Base-by-base conservation (phyloP, 495 filamentous ascomycete genomes). In the Daldinia caldariorum region DNA sequence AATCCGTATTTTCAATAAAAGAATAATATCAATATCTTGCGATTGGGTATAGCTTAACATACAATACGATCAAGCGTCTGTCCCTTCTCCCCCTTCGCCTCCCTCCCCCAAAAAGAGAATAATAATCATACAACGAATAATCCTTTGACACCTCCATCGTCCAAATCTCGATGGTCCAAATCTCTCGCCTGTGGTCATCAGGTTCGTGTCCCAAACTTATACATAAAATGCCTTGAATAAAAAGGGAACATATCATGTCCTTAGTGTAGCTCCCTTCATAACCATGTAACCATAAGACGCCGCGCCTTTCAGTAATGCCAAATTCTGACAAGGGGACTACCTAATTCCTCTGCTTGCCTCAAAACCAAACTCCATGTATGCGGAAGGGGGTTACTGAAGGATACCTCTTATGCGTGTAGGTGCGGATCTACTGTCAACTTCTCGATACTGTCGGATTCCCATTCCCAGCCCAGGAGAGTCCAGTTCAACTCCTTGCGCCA, bases 401-500 rank as follows among this genome's bases (percentile, higher is more conserved):
- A 64, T 73, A 56, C 43, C 26, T 3, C 3, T 70, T 47, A 84
- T 43, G 78, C 79, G 68, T 84, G 82, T 8, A 79, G 66, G 22
- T 76, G 74, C 14, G 69, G 62, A 63, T 81, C 78, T 29, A 83
- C 70, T 4, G 57, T 45, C 26, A 83, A 67, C n/a, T 64, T 68
- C 50, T 75, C 73, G 8, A 78, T 34, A 12, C 63, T 67, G 45
- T 80, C 80, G 13, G 82, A 78, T 67, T 83, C 82, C 83, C 89
- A 97, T 73, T 96, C 89, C 87, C 93, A 99, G 14, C 89, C 91
- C 57, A 97, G 78, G 65, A 93, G 84, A 63, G 91, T 91, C 96
- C 96, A 98, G 79, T 99, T 99, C 66, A 98, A 80, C 79, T 97
- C 93, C 58, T 90, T 89, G 29, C 94, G 87, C 93, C 93, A 98